Percentiles rank a stretch among this genome's conserved stretches.
phyloP scores from a whole-genome alignment of 306 rosid genomes.

The Fragaria vesca region DNA sequence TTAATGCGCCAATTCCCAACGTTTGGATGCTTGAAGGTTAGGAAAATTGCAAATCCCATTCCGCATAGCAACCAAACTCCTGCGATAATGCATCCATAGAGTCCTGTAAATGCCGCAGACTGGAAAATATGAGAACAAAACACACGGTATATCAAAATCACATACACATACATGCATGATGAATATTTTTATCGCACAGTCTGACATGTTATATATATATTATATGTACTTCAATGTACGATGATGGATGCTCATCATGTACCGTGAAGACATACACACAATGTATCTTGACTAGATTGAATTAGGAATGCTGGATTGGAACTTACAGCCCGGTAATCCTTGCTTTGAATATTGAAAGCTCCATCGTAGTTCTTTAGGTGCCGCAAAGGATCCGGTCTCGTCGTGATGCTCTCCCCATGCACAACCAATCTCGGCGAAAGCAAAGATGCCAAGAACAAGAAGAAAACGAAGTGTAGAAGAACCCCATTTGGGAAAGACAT shows the following conservation, averaged over 20 bases:
- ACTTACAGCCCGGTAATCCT: slow-evolving; percentile 73
- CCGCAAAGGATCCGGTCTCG: slow-evolving; percentile 61
- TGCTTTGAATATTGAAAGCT: slow-evolving; percentile 47
- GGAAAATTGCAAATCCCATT: slow-evolving; percentile 40
- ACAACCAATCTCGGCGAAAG: slow-evolving; percentile 33
- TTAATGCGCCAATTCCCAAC: slow-evolving; percentile 31
- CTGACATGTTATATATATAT: neutral
- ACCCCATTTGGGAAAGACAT: slow-evolving; percentile 42
- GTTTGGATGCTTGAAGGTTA: slow-evolving; percentile 32
- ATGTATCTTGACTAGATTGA: neutral
- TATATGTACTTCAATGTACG: neutral
- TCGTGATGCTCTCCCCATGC: slow-evolving; percentile 35
- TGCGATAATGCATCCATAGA: slow-evolving; percentile 61
- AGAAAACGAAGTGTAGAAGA: slow-evolving; percentile 32
- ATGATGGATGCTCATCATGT: neutral
- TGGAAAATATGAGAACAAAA: slow-evolving; percentile 57
- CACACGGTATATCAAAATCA: slow-evolving; percentile 33
- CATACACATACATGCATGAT: neutral
- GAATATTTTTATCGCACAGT: neutral
- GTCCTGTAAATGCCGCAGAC: slow-evolving; percentile 94
- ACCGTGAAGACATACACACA: neutral
- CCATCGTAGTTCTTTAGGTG: slow-evolving; percentile 58
- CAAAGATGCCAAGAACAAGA: slow-evolving; percentile 37
- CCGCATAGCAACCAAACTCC: slow-evolving; percentile 69
- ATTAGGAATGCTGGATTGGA: neutral